phyloP scores from a whole-genome alignment of 2,329 filamentous ascomycete species.

The Pestalotiopsis sp. region DNA sequence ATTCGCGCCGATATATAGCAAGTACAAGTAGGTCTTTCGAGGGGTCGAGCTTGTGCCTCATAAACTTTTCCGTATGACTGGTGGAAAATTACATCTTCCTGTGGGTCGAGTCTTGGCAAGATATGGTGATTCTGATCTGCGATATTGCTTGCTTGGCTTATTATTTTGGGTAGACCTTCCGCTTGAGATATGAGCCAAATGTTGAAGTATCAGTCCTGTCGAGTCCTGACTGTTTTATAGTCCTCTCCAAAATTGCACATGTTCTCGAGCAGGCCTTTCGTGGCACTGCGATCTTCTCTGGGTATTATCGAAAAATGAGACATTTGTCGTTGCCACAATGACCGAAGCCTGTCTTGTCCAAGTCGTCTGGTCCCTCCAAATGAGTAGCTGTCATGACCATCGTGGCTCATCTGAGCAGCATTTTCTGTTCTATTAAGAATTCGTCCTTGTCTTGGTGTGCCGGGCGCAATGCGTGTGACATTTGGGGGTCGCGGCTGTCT shows the following conservation, averaged over 20 bases:
- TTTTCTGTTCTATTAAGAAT: constrained; percentile 5
- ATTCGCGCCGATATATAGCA: not conserved
- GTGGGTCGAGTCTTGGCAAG: constrained; percentile 8
- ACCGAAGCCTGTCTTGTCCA: not conserved
- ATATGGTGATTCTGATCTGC: not conserved
- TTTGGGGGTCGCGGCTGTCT: not conserved
- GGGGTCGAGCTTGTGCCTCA: not conserved
- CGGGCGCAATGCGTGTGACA: not conserved
- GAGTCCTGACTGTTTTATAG: not conserved
- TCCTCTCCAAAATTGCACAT: not conserved
- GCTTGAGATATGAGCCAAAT: not conserved
- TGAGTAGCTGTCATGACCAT: too few relatives aligned
- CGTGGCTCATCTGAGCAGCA: not conserved
- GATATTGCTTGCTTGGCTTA: not conserved
- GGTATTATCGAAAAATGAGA: too few relatives aligned
- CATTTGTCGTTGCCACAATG: not conserved
- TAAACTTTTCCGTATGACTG: not conserved
- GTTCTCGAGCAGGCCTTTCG: too few relatives aligned
- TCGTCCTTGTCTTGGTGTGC: not conserved
- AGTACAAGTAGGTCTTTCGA: not conserved
- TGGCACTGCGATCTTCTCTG: too few relatives aligned
- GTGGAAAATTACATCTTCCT: constrained; percentile 6
- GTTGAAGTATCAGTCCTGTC: not conserved
- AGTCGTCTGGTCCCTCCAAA: not conserved
- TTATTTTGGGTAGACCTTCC: not conserved